phyloP scores from a whole-genome alignment of 2,329 filamentous ascomycete species.

The Cercospora nicotianae region DNA sequence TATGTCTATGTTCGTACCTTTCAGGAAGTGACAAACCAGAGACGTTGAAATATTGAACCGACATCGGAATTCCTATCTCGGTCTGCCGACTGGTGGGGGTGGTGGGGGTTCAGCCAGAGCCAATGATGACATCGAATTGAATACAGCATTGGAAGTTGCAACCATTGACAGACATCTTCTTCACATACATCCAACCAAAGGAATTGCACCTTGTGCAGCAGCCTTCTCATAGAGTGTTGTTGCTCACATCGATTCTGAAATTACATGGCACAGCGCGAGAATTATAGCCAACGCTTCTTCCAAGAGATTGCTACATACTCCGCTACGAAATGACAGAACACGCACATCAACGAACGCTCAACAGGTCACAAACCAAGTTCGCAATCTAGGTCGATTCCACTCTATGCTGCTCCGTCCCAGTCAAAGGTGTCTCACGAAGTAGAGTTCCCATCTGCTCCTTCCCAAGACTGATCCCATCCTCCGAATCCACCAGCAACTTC shows the following conservation, averaged over 20 bases:
- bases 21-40: background rate
- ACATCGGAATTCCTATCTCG: constrained; percentile 2
- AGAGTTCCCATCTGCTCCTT: constrained; percentile 12
- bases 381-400: background rate
- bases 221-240: background rate
- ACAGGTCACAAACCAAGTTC: background rate
- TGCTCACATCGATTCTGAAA: background rate
- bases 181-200: too few relatives aligned
- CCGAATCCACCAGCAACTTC: constrained; percentile 3
- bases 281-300: background rate
- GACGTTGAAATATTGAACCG: constrained; percentile 12
- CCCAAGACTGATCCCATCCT: constrained; percentile 1
- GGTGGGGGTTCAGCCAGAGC: background rate
- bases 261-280: background rate
- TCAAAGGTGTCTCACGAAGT: constrained; percentile 13
- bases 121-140: background rate
- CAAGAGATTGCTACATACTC: background rate
- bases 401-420: constrained; percentile 14
- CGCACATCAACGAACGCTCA: background rate
- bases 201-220: background rate
- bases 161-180: background rate
- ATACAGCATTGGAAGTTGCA: background rate
- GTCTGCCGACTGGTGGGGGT: background rate
- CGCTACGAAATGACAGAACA: background rate
- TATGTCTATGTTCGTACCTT: constrained; percentile 18